A percentile compares a stretch with the other conserved stretches of the same genome.
Conservation (phyloP, 345 rosid species). For the Eucalyptus guilfoylei region DNA sequence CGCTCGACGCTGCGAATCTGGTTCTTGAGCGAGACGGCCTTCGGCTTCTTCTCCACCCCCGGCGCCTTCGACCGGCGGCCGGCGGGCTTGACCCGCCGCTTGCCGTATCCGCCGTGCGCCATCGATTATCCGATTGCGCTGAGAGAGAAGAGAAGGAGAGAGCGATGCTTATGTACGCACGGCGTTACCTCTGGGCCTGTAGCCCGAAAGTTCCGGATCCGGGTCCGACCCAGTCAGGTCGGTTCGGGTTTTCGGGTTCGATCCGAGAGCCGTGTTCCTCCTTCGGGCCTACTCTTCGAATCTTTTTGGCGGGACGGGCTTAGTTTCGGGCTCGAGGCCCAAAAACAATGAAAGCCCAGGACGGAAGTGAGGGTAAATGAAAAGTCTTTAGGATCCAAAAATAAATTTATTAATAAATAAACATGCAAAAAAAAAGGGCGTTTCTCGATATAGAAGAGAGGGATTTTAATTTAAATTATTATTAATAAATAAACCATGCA, state of each 20-base stretch:
- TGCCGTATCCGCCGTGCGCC: slow-evolving; percentile 95
- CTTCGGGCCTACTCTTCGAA: not conserved
- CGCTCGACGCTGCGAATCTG: slow-evolving; percentile 96
- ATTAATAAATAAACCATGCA: not conserved
- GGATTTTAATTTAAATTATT: not conserved
- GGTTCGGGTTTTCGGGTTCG: not conserved
- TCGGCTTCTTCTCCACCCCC: slow-evolving; percentile 69
- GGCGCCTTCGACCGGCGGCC: slow-evolving; percentile 73
- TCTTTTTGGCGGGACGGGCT: not conserved
- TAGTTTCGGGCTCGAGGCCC: not conserved
- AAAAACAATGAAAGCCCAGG: not conserved
- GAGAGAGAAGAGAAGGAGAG: not conserved
- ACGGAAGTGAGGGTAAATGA: not conserved
- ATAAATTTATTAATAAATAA: not conserved
- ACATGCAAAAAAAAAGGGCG: not conserved
- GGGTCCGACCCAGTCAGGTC: fast-evolving
- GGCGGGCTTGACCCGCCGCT: slow-evolving; percentile 28
- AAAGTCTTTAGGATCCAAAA: not conserved
- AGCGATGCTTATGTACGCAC: not conserved
- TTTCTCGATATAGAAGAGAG: not conserved
- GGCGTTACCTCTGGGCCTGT: not conserved
- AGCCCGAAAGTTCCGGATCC: not conserved
- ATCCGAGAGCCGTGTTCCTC: not conserved
- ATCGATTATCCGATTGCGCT: slow-evolving; percentile 1
- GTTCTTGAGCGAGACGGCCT: slow-evolving; percentile 70